phyloP scores from a whole-genome alignment of 305 asterid genomes.

The Fraxinus baroniana region DNA sequence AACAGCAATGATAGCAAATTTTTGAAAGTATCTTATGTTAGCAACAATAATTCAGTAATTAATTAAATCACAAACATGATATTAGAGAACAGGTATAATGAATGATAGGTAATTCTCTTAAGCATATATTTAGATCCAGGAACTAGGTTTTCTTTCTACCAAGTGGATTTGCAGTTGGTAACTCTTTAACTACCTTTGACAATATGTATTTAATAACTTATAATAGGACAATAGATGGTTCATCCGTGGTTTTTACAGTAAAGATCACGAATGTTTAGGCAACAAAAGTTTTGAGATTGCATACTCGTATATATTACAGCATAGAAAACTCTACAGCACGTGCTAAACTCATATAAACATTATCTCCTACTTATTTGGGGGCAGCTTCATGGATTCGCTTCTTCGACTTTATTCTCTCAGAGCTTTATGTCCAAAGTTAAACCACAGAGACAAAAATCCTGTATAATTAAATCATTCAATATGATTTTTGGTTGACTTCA shows the following conservation, averaged over 20 bases:
- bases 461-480: not conserved
- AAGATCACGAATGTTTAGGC: not conserved
- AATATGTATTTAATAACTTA: not conserved
- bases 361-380: not conserved
- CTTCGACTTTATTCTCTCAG: not conserved
- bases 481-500: not conserved
- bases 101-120: not conserved
- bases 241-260: not conserved
- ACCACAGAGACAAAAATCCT: not conserved
- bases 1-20: not conserved
- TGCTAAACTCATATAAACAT: not conserved
- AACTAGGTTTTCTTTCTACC: not conserved
- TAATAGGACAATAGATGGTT: not conserved
- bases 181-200: not conserved
- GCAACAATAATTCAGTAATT: constrained; percentile 9
- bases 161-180: constrained; percentile 9
- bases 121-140: not conserved
- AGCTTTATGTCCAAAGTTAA: not conserved
- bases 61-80: not conserved
- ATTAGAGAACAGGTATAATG: constrained; percentile 11
- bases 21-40: not conserved
- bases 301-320: not conserved
- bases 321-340: not conserved
- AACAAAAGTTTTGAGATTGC: not conserved
- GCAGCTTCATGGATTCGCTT: not conserved